Evolutionary conservation across 2,329 filamentous ascomycete genomes (phyloP).

Genomic region (Aspergillus hortae): DNA sequence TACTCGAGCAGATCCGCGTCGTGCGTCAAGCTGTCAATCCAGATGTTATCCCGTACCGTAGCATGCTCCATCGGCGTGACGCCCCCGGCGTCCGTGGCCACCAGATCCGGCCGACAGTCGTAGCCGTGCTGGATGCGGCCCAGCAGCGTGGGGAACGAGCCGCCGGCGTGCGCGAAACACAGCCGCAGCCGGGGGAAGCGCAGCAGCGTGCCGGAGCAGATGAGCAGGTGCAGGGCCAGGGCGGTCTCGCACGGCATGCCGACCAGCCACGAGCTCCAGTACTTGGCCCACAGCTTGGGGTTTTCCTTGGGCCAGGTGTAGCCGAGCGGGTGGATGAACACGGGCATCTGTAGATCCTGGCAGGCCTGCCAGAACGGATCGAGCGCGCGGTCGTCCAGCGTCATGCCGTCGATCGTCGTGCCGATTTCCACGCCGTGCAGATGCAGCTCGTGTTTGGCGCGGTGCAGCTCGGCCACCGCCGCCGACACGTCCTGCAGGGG

Average conservation of each 20-base stretch:
- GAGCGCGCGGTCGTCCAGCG: constrained; percentile 10
- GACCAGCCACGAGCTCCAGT: constrained; percentile 18
- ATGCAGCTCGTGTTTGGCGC: constrained; percentile 8
- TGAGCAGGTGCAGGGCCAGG: constrained; percentile 12
- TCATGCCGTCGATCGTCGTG: constrained; percentile 10
- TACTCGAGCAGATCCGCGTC: constrained; percentile 16
- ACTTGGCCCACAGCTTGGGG: constrained; percentile 14
- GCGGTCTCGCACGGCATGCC: constrained; percentile 19
- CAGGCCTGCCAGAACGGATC: constrained; percentile 16
- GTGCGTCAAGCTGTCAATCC: constrained; percentile 16
- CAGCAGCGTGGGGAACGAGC: constrained; percentile 13
- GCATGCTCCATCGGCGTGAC: constrained; percentile 10
- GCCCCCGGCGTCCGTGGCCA: constrained; percentile 7
- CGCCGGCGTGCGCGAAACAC: constrained; percentile 17
- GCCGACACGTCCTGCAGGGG: constrained; percentile 12
- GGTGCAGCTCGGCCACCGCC: constrained; percentile 10
- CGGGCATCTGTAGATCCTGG: constrained; percentile 14
- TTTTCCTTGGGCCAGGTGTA: constrained; percentile 17
- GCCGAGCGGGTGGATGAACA: constrained; percentile 19
- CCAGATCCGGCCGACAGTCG: constrained; percentile 11
- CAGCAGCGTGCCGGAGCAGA: constrained; percentile 13
- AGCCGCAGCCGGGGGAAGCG: constrained; percentile 13
- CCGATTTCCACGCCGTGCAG: constrained; percentile 18
- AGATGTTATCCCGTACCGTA: constrained; percentile 8
- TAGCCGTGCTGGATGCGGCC: constrained; percentile 18